Base-by-base conservation (phyloP, 2,329 filamentous ascomycete genomes). In the Alternaria burnsii region DNA sequence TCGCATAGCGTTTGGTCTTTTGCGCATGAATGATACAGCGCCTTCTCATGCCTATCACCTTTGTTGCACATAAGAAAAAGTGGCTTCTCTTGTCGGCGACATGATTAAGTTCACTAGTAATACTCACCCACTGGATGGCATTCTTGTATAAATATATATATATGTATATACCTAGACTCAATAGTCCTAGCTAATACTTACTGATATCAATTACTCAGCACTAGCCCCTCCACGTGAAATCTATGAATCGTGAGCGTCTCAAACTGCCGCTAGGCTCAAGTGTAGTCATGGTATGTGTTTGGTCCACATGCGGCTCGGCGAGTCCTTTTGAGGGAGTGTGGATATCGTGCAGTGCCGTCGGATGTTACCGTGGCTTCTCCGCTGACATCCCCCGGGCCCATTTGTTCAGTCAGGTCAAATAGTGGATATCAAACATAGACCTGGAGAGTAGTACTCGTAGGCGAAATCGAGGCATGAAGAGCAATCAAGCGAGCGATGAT, bases 1-100 rank as follows among this genome's bases (percentile, higher is more conserved):
- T 52, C 65, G 66, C 62, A 69, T 71, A 63, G 65, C 63, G 58
- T 59, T 62, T 56, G 58, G 40, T 40, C 46, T 51, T 52, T 38
- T 52, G 58, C 50, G 59, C 62, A 18, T 52, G 24, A 12, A 52
- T 5, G 40, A 36, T 53, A 52, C 42, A 28, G 52, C 52, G 42
- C 53, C 42, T 10, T 52, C 42, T n/a, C 40, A 56, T 34, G 20
- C 34, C 47, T 47, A 41, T 52, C 53, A 42, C 16, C 34, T 9
- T 20, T 43, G 12, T 32, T 32, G 6, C 32, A 38, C 12, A 42
- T 44, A 14, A n/a, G 18, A 38, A 48, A 14, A n/a, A 20, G 28
- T 41, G 34, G 46, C 52, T 46, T 56, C 44, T 57, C 55, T 47
- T 54, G 43, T 61, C 48, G 50, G 56, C 52, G 44, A 58, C 62